Evolutionary conservation across 2,329 filamentous ascomycete species (phyloP), one percentile per base, ranked within the genome.

Genomic region (Claviceps sorghi): DNA sequence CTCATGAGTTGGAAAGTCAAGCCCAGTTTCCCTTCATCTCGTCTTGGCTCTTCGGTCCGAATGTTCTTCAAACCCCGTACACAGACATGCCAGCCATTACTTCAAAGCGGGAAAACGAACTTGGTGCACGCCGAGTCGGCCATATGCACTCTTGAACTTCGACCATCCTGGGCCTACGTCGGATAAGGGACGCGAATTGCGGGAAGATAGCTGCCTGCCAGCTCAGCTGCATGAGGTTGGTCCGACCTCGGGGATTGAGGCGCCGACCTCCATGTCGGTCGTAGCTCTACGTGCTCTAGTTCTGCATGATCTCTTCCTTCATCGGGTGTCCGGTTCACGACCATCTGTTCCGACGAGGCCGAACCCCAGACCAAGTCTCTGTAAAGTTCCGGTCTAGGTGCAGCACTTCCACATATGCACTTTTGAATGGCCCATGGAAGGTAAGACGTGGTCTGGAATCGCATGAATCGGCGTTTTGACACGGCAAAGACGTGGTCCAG

Each of bases 401-500:
- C 50, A 3, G 53, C 40, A 26, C 47, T 56, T 4, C 57, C 48
- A 22, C 66, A 55, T 0, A 66, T 13, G 30, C 62, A 61, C 6
- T 55, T 56, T 19, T 58, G 56, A 29, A 65, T 57, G 34, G 68
- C 60, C 64, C 68, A 72, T 0, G 68, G 69, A 6, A 69, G 53
- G 50, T 69, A 66, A 13, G 56, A 50, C 0, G 53, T 46, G 1
- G 68, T 41, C 56, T 72, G 69, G 49, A 67, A 66, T 3, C 55
- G 57, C 29, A 68, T 64, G 50, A 73, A 73, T 7, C 59, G 58
- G n/a, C 60, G 56, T 57, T 73, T 72, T 10, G 62, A 62, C 38
- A 60, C 60, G 32, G 52, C 67, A 52, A 72, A 72, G 36, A 72
- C 61, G 41, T 64, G 58, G 47, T 69, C 66, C 9, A 72, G 60